Percentiles rank a stretch among this genome's conserved stretches.
Evolutionary conservation across 176 grass and related monocot genomes (phyloP).

Genomic region (Juncus inflexus): DNA sequence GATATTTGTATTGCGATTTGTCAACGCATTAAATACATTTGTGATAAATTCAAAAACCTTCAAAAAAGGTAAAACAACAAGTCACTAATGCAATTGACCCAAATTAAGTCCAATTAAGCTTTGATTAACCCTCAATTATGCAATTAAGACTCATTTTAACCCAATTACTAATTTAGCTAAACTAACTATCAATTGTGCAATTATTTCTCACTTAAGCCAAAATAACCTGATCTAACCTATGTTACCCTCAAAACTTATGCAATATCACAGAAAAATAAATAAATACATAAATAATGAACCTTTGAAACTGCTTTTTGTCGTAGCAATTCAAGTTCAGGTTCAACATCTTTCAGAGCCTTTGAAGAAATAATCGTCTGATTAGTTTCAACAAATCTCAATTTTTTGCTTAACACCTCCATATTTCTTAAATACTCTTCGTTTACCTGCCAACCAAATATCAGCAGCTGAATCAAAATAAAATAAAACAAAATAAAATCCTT

Average conservation of each 20-base stretch:
- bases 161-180: not conserved
- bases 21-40: constrained; percentile 63
- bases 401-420: constrained; percentile 69
- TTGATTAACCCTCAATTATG: constrained; percentile 4
- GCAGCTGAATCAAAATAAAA: constrained; percentile 39
- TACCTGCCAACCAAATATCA: constrained; percentile 51
- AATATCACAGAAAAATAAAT: not conserved
- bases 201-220: not conserved
- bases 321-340: constrained; percentile 66
- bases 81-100: constrained; percentile 12
- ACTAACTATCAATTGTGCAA: not conserved
- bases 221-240: not conserved
- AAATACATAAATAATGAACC: constrained; percentile 32
- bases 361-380: constrained; percentile 68
- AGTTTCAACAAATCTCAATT: constrained; percentile 65
- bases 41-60: constrained; percentile 59
- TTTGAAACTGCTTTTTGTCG: constrained; percentile 58
- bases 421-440: constrained; percentile 64
- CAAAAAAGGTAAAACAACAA: constrained; percentile 21
- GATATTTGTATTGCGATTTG: constrained; percentile 85
- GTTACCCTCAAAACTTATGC: not conserved
- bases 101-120: not conserved
- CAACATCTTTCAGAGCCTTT: constrained; percentile 72
- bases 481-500: not conserved
- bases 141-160: not conserved